These are phyloP conservation scores for Gastrodia elata DNA, from an alignment of 106 monocot genomes.

Conservation along the genomic window DNA sequence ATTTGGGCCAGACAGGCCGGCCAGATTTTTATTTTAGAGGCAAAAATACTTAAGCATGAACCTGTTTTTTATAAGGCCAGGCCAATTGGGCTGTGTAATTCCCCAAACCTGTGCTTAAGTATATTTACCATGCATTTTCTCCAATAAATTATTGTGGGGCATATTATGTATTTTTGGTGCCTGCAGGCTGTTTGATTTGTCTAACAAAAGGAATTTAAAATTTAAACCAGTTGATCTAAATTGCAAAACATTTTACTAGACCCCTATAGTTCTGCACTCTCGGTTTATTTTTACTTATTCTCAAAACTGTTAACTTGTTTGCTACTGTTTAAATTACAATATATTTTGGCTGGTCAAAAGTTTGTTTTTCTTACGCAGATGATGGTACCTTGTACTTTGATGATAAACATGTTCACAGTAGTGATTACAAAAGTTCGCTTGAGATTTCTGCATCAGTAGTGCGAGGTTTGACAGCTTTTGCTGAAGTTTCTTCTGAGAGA, in stretches of 20 bases:
- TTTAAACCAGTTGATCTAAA: neutral
- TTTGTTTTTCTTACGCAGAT: slow-evolving; percentile 28
- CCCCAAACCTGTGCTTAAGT: too few relatives aligned
- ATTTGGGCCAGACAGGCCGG: too few relatives aligned
- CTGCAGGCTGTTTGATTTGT: neutral
- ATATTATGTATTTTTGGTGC: neutral
- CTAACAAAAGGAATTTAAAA: neutral
- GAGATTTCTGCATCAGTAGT: slow-evolving; percentile 62
- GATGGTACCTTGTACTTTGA: slow-evolving; percentile 88
- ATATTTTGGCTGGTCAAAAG: neutral
- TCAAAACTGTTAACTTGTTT: neutral
- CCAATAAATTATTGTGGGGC: neutral
- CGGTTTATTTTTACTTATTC: too few relatives aligned
- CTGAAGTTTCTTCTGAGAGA: slow-evolving; percentile 52
- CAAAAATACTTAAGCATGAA: too few relatives aligned
- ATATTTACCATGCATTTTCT: neutral
- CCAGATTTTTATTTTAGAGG: too few relatives aligned
- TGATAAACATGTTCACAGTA: slow-evolving; percentile 65
- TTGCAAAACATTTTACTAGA: neutral
- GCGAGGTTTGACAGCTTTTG: slow-evolving; percentile 62
- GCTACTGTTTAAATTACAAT: neutral
- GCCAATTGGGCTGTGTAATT: too few relatives aligned
- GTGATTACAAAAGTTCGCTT: slow-evolving; percentile 71
- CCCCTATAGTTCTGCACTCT: neutral
- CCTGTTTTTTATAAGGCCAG: too few relatives aligned